A percentile compares a stretch with the other conserved stretches of the same genome.
phyloP scores from a whole-genome alignment of 2,329 filamentous ascomycete genomes.

The Ophiostoma tasmaniense region DNA sequence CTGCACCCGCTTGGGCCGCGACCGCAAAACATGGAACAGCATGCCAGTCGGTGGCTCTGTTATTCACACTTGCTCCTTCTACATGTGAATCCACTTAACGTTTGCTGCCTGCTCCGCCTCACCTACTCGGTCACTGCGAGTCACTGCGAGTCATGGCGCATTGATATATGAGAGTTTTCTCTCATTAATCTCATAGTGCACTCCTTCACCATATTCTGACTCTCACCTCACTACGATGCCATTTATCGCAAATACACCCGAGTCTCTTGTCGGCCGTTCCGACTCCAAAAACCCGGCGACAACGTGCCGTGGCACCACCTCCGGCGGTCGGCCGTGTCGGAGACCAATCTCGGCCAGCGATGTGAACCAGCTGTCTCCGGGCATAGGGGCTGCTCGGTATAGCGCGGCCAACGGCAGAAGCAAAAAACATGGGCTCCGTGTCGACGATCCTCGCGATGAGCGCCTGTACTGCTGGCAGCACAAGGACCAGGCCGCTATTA shows the following conservation, averaged over 20 bases:
- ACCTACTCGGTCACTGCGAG: too few relatives aligned
- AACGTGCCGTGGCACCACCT: slow-evolving; percentile 83
- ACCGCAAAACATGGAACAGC: not conserved
- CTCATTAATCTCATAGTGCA: not conserved
- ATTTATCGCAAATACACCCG: slow-evolving; percentile 65
- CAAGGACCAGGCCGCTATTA: slow-evolving; percentile 71
- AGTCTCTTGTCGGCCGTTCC: slow-evolving; percentile 65
- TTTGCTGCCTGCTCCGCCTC: slow-evolving; percentile 6
- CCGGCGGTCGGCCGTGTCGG: slow-evolving; percentile 74
- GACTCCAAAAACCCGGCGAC: slow-evolving; percentile 78
- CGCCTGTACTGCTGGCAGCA: slow-evolving; percentile 91
- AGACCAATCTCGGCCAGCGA: slow-evolving; percentile 50
- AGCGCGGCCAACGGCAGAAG: not conserved
- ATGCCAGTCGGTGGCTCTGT: slow-evolving; percentile 4
- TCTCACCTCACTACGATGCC: slow-evolving; percentile 42
- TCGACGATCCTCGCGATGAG: slow-evolving; percentile 46
- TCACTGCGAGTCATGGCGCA: not conserved
- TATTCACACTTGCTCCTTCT: not conserved
- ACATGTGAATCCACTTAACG: not conserved
- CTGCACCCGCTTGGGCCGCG: not conserved
- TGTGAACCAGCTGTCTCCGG: slow-evolving; percentile 20
- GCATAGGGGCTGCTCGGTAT: slow-evolving; percentile 17
- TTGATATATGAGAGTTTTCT: not conserved
- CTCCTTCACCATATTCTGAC: too few relatives aligned
- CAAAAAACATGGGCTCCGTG: slow-evolving; percentile 26